Base-by-base conservation (phyloP, 768 basidiomycete genomes). In the Lentinula lateritia region DNA sequence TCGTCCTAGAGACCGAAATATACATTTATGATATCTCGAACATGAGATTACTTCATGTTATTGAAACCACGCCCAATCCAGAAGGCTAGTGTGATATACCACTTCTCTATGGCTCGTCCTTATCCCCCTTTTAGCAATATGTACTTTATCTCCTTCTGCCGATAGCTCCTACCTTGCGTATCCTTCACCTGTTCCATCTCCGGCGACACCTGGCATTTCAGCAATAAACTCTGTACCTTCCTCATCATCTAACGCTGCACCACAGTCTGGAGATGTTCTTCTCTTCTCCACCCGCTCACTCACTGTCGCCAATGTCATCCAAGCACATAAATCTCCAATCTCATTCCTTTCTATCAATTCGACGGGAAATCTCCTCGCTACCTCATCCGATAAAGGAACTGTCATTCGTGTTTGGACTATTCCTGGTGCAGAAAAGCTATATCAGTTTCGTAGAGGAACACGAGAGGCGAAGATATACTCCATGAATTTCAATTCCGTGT, bases 1-100 rank as follows among this genome's bases (percentile, higher is more conserved):
- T 99, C 67, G 90, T 98, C 6, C 84, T 99, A 53, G 97, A 98
- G 71, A 84, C 84, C n/a, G 95, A 98, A 73, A 98, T 99, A 50
- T 99, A 99, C 78, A 94, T 98, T 54, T 98, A 98, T 70, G 97
- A 99, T 72, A 98, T 98, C 68, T 92, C 90, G 52, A 99, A 98
- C 66, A 98, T 99, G 97, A 89, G 95, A 61, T 82, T 99, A 32
- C 76, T 97, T 42, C 96, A 98, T 73, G 96, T 98, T 43, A 95
- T 98, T 50, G 97, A 99, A 77, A 98, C 97, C 0, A 89, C 92
- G 7, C 86, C 93, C 0, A 99, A 99, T 72, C 94, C 96, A 2
- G 90, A 97, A 70, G 95, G 95, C 93, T 73, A 66, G 74, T 72
- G 3, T 32, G 18, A 50, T 34, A 13, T 43, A 38, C 39, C 54